These are phyloP conservation scores for Talaromyces sp. DNA, from an alignment of 2,329 filamentous ascomycete species.

Conservation along the genomic window DNA sequence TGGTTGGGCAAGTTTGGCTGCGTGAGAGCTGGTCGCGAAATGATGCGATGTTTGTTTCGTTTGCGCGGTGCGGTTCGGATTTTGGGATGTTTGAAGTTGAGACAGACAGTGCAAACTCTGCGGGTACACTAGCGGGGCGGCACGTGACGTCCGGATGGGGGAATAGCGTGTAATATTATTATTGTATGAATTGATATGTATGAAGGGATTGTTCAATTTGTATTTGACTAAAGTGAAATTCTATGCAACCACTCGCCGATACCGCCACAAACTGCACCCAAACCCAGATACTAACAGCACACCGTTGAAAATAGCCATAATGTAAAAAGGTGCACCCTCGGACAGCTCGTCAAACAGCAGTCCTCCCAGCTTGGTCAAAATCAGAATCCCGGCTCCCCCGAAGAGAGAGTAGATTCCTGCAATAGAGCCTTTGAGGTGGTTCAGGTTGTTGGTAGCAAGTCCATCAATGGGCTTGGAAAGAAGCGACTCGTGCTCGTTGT, in stretches of 20 bases:
- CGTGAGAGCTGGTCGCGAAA: background rate
- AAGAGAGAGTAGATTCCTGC: constrained; percentile 91
- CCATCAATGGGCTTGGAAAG: constrained; percentile 17
- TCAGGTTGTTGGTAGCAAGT: constrained; percentile 29
- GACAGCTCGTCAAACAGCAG: constrained; percentile 74
- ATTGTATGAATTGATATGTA: too few species aligned
- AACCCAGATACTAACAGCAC: constrained; percentile 52
- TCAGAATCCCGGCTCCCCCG: constrained; percentile 81
- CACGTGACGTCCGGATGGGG: background rate
- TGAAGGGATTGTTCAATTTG: too few species aligned
- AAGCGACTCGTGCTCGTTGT: constrained; percentile 28
- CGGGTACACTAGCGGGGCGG: background rate
- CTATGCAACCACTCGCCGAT: background rate
- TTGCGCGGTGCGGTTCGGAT: constrained; percentile 23
- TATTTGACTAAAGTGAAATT: background rate
- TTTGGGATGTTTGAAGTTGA: constrained; percentile 35
- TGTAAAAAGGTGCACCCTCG: constrained; percentile 79
- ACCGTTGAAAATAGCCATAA: constrained; percentile 87
- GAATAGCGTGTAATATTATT: background rate
- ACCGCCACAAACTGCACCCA: constrained; percentile 19
- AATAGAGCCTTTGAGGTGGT: constrained; percentile 83
- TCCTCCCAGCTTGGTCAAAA: constrained; percentile 88
- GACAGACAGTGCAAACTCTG: constrained; percentile 38
- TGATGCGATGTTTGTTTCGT: constrained; percentile 15
- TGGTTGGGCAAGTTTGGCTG: background rate